A percentile compares a stretch with the other conserved stretches of the same genome.
phyloP scores from a whole-genome alignment of 1,284 basidiomycete genomes.

The Neolentinus lepideus region DNA sequence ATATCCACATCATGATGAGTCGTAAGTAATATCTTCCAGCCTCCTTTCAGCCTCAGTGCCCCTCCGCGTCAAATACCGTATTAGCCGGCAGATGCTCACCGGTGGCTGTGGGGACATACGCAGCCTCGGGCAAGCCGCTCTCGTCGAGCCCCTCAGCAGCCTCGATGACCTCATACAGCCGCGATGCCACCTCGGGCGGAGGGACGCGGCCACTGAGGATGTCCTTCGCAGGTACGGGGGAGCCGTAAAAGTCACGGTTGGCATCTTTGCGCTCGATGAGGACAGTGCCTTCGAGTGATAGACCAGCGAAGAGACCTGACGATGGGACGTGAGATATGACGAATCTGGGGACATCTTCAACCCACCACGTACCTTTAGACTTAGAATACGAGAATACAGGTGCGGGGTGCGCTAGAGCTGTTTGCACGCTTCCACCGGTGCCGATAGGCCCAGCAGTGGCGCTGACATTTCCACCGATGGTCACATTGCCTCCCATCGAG shows the following conservation, averaged over 20 bases:
- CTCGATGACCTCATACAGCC: conserved; percentile 94
- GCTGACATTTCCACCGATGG: conserved; percentile 85
- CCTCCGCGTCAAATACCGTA: conserved; percentile 69
- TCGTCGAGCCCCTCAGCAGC: conserved; percentile 79
- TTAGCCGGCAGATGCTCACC: conserved; percentile 53
- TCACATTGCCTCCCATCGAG: conserved; percentile 92
- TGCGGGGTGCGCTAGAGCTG: conserved; percentile 85
- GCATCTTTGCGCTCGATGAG: conserved; percentile 95
- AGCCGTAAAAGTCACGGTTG: conserved; percentile 94
- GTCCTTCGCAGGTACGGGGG: conserved; percentile 81
- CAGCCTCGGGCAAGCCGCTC: conserved; percentile 67
- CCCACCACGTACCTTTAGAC: conserved; percentile 65
- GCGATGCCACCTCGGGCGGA: conserved; percentile 91
- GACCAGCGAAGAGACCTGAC: conserved; percentile 87
- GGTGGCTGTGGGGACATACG: conserved; percentile 69
- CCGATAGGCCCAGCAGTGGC: conserved; percentile 91
- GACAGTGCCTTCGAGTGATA: conserved; percentile 92
- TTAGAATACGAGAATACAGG: conserved; percentile 98
- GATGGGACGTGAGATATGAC: neutral
- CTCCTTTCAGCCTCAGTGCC: neutral
- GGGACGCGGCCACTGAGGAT: conserved; percentile 91
- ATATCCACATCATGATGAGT: neutral
- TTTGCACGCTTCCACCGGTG: conserved; percentile 88
- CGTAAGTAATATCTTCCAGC: neutral
- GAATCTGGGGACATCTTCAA: neutral